These are phyloP conservation scores for Cnidoscolus chayamansa DNA, from an alignment of 441 rosid species.

Conservation along the genomic window DNA sequence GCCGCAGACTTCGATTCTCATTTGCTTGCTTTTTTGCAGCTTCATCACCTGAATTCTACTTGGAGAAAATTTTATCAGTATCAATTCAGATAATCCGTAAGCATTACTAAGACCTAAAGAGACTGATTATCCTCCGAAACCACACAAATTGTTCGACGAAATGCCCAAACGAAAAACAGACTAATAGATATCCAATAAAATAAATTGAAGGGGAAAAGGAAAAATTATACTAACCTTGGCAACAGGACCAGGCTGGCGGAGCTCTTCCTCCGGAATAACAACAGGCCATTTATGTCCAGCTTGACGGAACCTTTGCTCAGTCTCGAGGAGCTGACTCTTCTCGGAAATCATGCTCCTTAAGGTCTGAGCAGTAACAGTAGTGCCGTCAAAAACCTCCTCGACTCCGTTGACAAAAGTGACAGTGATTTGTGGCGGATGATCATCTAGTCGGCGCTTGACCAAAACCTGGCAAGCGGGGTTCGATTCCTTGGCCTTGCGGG, in stretches of 20 bases:
- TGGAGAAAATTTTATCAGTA: too few species aligned
- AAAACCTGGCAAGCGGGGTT: constrained; percentile 71
- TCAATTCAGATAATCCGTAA: background rate
- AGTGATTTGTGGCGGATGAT: constrained; percentile 70
- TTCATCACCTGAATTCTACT: too few species aligned
- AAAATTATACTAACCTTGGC: constrained; percentile 50
- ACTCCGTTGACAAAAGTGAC: constrained; percentile 86
- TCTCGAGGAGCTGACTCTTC: constrained; percentile 75
- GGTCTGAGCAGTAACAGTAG: constrained; percentile 64
- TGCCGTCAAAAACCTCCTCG: constrained; percentile 76
- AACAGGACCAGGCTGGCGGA: constrained; percentile 60
- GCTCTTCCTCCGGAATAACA: constrained; percentile 71
- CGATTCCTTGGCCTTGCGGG: constrained; percentile 81
- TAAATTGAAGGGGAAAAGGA: background rate
- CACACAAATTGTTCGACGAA: constrained; percentile 28
- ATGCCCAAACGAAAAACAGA: constrained; percentile 21
- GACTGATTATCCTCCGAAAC: background rate
- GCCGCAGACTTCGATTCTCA: too few species aligned
- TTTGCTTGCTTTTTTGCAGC: too few species aligned
- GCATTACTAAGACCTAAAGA: background rate
- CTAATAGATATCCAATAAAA: background rate
- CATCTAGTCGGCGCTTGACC: constrained; percentile 89
- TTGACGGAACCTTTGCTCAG: constrained; percentile 92
- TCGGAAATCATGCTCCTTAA: constrained; percentile 77
- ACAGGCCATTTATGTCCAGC: constrained; percentile 94